These are phyloP conservation scores for Fraxinus sp. DNA, from an alignment of 305 asterid genomes.

Conservation along the genomic window DNA sequence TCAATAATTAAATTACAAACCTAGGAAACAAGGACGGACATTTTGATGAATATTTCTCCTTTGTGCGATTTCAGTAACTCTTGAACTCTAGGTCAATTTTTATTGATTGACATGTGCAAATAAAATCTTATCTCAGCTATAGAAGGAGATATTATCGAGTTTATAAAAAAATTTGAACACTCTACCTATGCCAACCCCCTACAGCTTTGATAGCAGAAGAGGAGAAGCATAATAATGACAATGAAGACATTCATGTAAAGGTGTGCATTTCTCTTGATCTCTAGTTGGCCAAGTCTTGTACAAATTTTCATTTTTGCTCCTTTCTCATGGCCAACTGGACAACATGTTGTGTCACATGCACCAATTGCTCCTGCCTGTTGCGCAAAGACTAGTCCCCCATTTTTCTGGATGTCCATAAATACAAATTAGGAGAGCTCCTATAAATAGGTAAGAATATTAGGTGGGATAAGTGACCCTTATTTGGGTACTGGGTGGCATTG, in stretches of 20 bases:
- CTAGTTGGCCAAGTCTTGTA: neutral
- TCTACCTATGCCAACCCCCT: neutral
- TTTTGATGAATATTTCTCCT: neutral
- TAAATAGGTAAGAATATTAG: neutral
- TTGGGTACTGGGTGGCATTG: neutral
- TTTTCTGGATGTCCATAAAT: neutral
- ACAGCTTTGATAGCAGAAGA: neutral
- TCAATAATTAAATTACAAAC: too few species aligned
- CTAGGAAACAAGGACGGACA: too few species aligned
- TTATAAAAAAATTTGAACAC: neutral
- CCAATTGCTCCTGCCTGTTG: neutral
- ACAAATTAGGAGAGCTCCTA: neutral
- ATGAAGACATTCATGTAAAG: neutral
- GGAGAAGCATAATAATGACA: neutral
- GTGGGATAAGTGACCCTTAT: neutral
- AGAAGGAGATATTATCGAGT: neutral
- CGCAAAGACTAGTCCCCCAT: neutral
- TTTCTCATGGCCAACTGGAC: neutral
- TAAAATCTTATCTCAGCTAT: neutral
- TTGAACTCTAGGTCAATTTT: neutral
- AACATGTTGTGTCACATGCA: neutral
- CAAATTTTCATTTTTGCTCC: neutral
- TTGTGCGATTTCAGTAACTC: neutral
- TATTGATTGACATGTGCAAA: neutral
- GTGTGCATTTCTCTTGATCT: neutral